Conservation (phyloP, 2,329 filamentous ascomycete species). For the Verticillium dahliae region DNA sequence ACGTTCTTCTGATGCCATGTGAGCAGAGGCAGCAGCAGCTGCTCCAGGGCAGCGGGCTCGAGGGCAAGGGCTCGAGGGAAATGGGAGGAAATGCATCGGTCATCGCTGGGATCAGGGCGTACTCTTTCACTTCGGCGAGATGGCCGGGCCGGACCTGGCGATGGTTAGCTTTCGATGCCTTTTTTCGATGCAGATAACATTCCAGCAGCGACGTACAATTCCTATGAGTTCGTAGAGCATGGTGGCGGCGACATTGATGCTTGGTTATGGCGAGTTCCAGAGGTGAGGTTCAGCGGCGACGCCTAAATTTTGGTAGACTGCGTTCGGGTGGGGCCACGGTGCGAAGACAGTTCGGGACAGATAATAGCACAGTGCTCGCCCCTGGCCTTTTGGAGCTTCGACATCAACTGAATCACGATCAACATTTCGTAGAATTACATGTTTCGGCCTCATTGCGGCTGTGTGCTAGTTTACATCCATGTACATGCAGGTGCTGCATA, state of each 20-base stretch:
- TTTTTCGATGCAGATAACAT: no score
- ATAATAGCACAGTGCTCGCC: neutral
- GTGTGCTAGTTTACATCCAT: neutral
- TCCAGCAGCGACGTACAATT: constrained; percentile 59
- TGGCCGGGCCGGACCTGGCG: constrained; percentile 83
- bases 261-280: neutral
- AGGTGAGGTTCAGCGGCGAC: neutral
- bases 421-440: neutral
- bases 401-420: neutral
- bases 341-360: neutral
- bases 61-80: neutral
- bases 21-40: no score
- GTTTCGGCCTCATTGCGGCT: neutral
- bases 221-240: constrained; percentile 99
- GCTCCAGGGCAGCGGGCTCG: no score
- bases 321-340: neutral
- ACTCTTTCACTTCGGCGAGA: constrained; percentile 93
- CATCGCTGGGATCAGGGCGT: constrained; percentile 27
- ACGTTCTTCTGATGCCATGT: no score
- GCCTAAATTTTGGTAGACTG: neutral
- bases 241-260: constrained; percentile 28
- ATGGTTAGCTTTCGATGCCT: constrained; percentile 3
- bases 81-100: neutral
- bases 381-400: neutral
- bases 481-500: neutral